Conservation (phyloP, 768 basidiomycete genomes). For the Astraeus odoratus region DNA sequence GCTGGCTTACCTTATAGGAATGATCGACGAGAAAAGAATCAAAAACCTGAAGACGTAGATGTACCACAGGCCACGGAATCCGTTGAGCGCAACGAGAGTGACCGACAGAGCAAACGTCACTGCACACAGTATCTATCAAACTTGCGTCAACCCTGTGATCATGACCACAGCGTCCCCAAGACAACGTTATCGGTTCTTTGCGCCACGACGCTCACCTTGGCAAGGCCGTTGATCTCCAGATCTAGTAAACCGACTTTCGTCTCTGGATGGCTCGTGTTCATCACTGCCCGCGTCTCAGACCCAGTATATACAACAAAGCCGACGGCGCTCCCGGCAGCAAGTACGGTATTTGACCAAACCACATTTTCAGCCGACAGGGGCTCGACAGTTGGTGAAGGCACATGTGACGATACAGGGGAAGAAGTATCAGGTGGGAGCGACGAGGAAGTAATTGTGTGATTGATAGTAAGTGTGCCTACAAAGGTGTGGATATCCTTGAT, state of each 20-base stretch:
- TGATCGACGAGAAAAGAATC: constrained; percentile 97
- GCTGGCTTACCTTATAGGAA: constrained; percentile 86
- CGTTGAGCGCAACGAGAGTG: constrained; percentile 89
- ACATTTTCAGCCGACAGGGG: constrained; percentile 95
- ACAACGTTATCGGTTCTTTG: not conserved
- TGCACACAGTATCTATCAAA: constrained; percentile 75
- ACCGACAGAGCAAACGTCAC: constrained; percentile 92
- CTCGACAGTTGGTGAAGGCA: constrained; percentile 46
- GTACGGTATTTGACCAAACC: constrained; percentile 95
- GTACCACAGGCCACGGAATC: constrained; percentile 93
- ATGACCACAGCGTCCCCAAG: not conserved
- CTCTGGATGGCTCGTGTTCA: constrained; percentile 97
- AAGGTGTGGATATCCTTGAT: constrained; percentile 97
- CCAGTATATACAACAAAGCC: constrained; percentile 96
- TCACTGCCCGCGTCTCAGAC: constrained; percentile 89
- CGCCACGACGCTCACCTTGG: constrained; percentile 64
- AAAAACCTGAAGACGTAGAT: constrained; percentile 95
- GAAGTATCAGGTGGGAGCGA: constrained; percentile 8
- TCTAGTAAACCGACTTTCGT: constrained; percentile 93
- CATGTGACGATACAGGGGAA: constrained; percentile 27
- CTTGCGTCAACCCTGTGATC: not conserved
- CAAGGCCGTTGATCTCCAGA: constrained; percentile 89
- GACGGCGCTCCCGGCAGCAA: constrained; percentile 90
- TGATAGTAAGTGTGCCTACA: constrained; percentile 84
- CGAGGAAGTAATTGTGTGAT: constrained; percentile 28